These are phyloP conservation scores for Glycine tomentella DNA, from an alignment of 306 rosid genomes.

Conservation along the genomic window DNA sequence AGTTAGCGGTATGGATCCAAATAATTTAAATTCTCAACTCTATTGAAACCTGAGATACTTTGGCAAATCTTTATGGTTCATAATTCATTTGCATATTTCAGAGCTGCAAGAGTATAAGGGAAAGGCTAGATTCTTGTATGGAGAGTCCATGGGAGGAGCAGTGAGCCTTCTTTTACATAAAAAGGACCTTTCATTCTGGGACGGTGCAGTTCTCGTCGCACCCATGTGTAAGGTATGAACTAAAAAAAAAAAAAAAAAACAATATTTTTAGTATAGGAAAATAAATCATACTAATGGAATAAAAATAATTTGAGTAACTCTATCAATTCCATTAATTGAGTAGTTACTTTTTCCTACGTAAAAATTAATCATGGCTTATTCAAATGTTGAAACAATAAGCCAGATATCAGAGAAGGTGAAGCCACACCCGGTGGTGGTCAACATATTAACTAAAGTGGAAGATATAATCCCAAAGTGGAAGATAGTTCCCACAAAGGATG, in stretches of 20 bases:
- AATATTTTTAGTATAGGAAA: no score
- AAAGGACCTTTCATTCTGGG: conserved; percentile 79
- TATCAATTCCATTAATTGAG: neutral
- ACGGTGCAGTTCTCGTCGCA: conserved; percentile 91
- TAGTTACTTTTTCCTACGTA: neutral
- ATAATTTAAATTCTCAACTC: neutral
- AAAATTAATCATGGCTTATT: neutral
- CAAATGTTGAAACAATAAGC: conserved; percentile 29
- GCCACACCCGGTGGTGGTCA: conserved; percentile 88
- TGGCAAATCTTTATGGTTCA: neutral
- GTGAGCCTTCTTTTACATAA: conserved; percentile 81
- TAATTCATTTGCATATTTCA: conserved; percentile 38
- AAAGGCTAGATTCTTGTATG: conserved; percentile 84
- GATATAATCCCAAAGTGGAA: conserved; percentile 93
- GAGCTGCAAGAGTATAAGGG: conserved; percentile 65
- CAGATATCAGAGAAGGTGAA: conserved; percentile 98
- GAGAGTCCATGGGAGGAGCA: conserved; percentile 99
- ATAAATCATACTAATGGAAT: no score
- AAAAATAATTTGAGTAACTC: no score
- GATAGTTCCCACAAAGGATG: conserved; percentile 93
- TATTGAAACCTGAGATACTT: neutral
- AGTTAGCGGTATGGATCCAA: conserved; percentile 56
- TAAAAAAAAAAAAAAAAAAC: no score
- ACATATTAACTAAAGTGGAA: conserved; percentile 76
- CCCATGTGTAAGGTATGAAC: conserved; percentile 91